Base-by-base conservation (phyloP, 768 basidiomycete genomes). In the Suillus subluteus region DNA sequence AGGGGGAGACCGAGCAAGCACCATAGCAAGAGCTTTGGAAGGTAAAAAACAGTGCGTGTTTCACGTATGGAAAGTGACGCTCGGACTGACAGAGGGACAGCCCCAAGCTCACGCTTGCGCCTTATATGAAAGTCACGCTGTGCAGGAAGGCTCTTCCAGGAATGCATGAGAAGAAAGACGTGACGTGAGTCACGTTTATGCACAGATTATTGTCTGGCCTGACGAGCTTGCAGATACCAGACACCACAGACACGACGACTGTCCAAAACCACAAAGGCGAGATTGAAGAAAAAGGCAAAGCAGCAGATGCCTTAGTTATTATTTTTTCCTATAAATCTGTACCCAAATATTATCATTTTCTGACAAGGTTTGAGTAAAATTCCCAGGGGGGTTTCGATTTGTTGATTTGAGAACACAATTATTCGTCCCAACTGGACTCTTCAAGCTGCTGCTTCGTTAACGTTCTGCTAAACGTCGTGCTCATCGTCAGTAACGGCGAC, bases 91-190 rank as follows among this genome's bases (percentile, higher is more conserved):
- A 15, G 43, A 7, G 32, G 35, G 16, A 21, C 11, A 92, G 91
- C 69, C 73, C 84, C 23, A 84, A 85, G 67, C 82, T 82, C 69
- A 83, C 82, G 8, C 84, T 85, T 68, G 86, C 84, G 3, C 87
- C 91, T 1, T 91, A 84, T 65, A 90, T 94, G 88, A 87, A 83
- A 67, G 79, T 94, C 65, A 92, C 89, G 0, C 77, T 94, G 0
- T 87, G 86, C 16, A 78, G 79, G 32, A 70, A 70, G 62, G 79
- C 84, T 63, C 74, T 87, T 0, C 79, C 82, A 8, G 76, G 80
- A 21, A 72, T 83, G 8, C 73, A 77, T 26, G 71, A 75, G 11
- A 81, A 81, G 65, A 12, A 68, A 67, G 65, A 76, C 30, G 85
- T 87, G 61, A 89, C 87, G 89, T 89, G 70, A 68, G 86, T 78